Evolutionary conservation across 176 grass and related monocot species (phyloP).

Genomic region (Miscanthus lutarioriparius): DNA sequence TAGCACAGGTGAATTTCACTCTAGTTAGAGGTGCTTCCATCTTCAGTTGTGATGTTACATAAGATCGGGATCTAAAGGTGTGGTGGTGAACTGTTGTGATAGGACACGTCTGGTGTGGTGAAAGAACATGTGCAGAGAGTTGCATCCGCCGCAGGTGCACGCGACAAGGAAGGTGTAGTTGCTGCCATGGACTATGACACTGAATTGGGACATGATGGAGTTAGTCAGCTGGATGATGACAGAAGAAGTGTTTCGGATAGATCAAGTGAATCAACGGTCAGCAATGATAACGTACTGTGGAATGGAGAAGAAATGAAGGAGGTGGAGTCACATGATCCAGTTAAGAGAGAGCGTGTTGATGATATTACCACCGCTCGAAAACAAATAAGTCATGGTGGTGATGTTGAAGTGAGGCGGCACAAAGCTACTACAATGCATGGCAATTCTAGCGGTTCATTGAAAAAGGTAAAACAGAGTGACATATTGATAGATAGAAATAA

Average conservation of each 20-base stretch:
- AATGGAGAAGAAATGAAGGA: not conserved
- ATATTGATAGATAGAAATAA: not conserved
- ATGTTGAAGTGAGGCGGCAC: not conserved
- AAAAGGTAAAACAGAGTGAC: constrained; percentile 8
- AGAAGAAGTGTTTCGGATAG: not conserved
- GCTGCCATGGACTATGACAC: not conserved
- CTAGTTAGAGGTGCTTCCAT: not conserved
- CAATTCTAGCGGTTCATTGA: not conserved
- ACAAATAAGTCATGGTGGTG: not conserved
- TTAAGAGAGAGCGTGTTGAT: not conserved
- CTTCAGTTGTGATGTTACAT: not conserved
- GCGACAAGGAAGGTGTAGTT: not conserved
- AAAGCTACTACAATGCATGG: not conserved
- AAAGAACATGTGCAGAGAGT: too few species aligned
- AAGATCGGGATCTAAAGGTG: not conserved
- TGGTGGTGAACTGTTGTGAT: not conserved
- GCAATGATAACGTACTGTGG: not conserved
- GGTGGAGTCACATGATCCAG: not conserved
- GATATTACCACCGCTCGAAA: not conserved
- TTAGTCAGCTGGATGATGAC: constrained; percentile 5
- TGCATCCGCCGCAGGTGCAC: not conserved
- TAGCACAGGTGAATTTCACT: constrained; percentile 12
- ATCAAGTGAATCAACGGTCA: not conserved
- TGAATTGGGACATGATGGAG: not conserved
- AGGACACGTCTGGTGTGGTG: not conserved